Base-by-base conservation (phyloP, 306 rosid genomes). In the Cucumis sativus region DNA sequence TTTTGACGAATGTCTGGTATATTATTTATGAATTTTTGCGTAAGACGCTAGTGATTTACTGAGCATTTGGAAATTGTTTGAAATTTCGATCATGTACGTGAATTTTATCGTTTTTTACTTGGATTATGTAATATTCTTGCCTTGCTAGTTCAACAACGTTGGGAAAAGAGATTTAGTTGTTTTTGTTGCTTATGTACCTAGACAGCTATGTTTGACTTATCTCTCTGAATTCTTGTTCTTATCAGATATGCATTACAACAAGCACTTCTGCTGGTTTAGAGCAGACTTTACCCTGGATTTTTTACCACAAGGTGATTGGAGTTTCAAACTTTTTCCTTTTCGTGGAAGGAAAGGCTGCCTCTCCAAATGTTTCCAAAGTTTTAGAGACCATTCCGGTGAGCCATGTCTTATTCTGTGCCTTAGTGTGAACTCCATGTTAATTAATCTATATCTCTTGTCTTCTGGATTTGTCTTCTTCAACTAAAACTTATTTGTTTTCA, bases 271-370 rank as follows among this genome's bases (percentile, higher is more conserved):
- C 92, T 64, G 91, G 92, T 74, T 83, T 95, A 77, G 96, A 92
- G 79, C 99, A 95, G 86, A 90, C 82, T 54, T 86, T 95, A 83
- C 99, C 99, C 2, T 92, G 99, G 99, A 88, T 95, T 72, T 95
- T 84, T 83, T 95, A 90, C 85, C 99, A 95, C 79, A 95, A 92
- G 84, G 93, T 95, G 39, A 83, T 95, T 74, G 99, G 99, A 79
- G 99, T 95, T 78, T 89, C 99, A 0, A 88, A 14, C 80, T 95
- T 92, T 73, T 83, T 90, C 25, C 96, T 95, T 75, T 95, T 95
- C 43, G 97, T 95, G 28, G 99, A 95, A 86, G 99, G 97, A 79
- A 92, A 90, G 79, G 99, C 99, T 78, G 96, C 99, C 18, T 84
- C 96, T 2, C 84, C 92, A n/a, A 85, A 89, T 79, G 93, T 95